Base-by-base conservation (phyloP, 148 eudicot genomes). In the Cornus controversa region DNA sequence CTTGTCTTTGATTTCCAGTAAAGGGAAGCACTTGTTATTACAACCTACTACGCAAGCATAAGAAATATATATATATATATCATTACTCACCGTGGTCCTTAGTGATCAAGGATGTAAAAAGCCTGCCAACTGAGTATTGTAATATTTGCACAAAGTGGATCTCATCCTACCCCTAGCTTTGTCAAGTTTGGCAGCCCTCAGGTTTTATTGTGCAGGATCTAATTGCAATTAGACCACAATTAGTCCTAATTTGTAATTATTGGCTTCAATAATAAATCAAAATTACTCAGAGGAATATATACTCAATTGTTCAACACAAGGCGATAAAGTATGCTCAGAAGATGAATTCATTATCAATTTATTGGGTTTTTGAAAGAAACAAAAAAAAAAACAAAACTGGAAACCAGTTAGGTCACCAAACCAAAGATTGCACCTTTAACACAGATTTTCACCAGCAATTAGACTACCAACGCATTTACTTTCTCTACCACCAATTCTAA, bases 331-430 rank as follows among this genome's bases (percentile, higher is more conserved):
- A 31, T 31, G 34, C 34, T 31, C 18, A 57, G 64, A 65, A 24
- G 37, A 71, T 31, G 45, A 71, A 8, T 54, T 81, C 67, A 10
- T 31, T 24, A 65, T 37, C 71, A 42, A 50, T 40, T 85, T 82
- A 85, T 79, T 82, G 64, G 31, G 67, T 45, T 75, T 69, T 31
- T 1, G 78, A 60, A 72, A 67, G 65, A 79, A 74, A 60, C 37
- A 62, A 70, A 69, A 67, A 13, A 71, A 74, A 74, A 47, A 3
- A 31, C 34, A 31, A 31, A 31, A 31, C 34, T 47, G 40, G 70
- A 57, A 82, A 31, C 78, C 71, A 75, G 85, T 81, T 80, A 84
- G 86, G 79, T 87, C 81, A 87, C 84, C 90, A 82, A 91, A 81
- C 34, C 90, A 71, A 80, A 40, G 76, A 82, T 73, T 77, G 78